A percentile compares a stretch with the other conserved stretches of the same genome.
Evolutionary conservation across 2,329 filamentous ascomycete genomes (phyloP).

Genomic region (Hypoxylon sp.): DNA sequence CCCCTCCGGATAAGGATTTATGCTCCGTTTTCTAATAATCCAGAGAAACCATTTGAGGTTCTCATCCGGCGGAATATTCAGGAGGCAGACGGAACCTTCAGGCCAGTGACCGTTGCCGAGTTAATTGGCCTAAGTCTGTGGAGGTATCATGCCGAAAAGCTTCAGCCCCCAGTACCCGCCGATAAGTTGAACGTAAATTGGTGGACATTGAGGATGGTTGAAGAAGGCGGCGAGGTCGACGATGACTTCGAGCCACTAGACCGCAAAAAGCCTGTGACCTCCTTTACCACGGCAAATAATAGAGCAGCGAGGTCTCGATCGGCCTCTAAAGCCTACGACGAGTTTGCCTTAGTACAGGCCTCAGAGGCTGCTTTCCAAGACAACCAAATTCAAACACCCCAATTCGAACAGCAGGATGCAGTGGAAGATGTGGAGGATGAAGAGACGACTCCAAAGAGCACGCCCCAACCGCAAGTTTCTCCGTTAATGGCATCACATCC

Average conservation of each 20-base stretch:
- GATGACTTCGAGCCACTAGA: conserved; percentile 87
- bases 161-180: conserved; percentile 74
- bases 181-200: conserved; percentile 83
- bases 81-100: conserved; percentile 73
- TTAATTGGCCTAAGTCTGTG: conserved; percentile 86
- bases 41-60: conserved; percentile 78
- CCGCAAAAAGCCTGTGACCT: conserved; percentile 79
- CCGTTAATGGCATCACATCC: conserved; percentile 55
- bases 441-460: conserved; percentile 64
- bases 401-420: conserved; percentile 71
- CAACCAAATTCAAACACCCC: conserved; percentile 77
- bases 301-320: conserved; percentile 73
- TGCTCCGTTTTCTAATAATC: conserved; percentile 76
- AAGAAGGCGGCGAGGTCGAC: conserved; percentile 87
- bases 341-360: conserved; percentile 84
- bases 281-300: conserved; percentile 87
- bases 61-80: conserved; percentile 79
- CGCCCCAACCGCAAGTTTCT: conserved; percentile 61
- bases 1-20: conserved; percentile 85
- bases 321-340: conserved; percentile 83
- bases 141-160: conserved; percentile 82
- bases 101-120: conserved; percentile 80
- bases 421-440: conserved; percentile 57
- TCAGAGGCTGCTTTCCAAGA: conserved; percentile 76
- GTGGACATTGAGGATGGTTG: conserved; percentile 87